Conservation (phyloP, 495 filamentous ascomycete species). For the Astrothelium macrocarpum region DNA sequence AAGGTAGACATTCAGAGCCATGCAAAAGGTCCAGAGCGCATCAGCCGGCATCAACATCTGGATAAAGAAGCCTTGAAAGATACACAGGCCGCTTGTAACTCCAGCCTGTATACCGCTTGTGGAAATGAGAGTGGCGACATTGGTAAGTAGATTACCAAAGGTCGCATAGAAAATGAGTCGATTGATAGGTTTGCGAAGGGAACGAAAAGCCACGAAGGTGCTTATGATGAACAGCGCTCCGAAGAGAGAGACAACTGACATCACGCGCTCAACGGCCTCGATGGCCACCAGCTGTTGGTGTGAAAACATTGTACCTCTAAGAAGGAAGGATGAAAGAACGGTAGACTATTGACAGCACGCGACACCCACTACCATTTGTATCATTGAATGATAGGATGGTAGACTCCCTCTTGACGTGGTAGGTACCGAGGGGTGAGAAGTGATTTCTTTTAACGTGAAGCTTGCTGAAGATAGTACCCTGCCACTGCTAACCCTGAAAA, state of each 20-base stretch:
- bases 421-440: background rate
- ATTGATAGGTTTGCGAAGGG: conserved; percentile 81
- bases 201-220: conserved; percentile 53
- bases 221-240: conserved; percentile 64
- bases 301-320: background rate
- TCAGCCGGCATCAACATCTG: conserved; percentile 76
- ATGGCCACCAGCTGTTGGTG: conserved; percentile 31
- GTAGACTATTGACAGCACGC: background rate
- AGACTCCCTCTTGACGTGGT: background rate
- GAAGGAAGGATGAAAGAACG: background rate
- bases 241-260: conserved; percentile 60
- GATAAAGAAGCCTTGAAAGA: conserved; percentile 66
- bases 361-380: background rate
- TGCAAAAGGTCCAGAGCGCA: conserved; percentile 70
- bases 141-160: conserved; percentile 74
- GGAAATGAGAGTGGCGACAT: conserved; percentile 68
- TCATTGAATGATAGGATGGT: background rate
- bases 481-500: background rate
- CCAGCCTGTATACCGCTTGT: conserved; percentile 42
- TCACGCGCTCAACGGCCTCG: conserved; percentile 53
- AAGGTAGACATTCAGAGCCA: conserved; percentile 82
- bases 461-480: background rate
- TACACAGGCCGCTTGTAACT: conserved; percentile 48
- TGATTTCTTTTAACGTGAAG: background rate
- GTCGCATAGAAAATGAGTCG: conserved; percentile 76